A percentile compares a stretch with the other conserved stretches of the same genome.
Evolutionary conservation across 768 basidiomycete species (phyloP).

Genomic region (Serendipita sp.): DNA sequence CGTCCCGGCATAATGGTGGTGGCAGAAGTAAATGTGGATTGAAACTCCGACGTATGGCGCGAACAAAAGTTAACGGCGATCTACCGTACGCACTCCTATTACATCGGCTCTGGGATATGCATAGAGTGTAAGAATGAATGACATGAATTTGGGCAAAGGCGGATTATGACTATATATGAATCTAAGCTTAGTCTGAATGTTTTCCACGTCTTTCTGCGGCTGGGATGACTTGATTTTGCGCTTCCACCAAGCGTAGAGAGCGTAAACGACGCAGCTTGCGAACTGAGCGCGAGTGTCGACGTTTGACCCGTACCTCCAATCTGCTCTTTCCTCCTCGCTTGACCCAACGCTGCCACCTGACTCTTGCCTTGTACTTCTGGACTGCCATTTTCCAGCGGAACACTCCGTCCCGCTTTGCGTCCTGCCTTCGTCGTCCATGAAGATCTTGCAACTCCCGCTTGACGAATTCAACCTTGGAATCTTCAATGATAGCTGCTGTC

Average conservation of each 20-base stretch:
- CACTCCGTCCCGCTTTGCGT: not conserved
- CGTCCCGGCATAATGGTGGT: slow-evolving; percentile 40
- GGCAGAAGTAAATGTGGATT: not conserved
- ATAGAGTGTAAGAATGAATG: not conserved
- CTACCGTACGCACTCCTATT: no score
- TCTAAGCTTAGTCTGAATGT: no score
- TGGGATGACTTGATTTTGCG: not conserved
- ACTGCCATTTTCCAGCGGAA: not conserved
- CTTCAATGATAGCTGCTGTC: slow-evolving; percentile 20
- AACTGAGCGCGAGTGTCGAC: not conserved
- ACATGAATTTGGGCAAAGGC: no score
- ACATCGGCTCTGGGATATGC: not conserved
- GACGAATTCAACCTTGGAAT: not conserved
- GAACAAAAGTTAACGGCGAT: not conserved
- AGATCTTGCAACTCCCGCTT: not conserved
- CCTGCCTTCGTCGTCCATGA: not conserved
- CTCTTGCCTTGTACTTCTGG: not conserved
- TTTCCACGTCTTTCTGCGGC: not conserved
- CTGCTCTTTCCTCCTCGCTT: not conserved
- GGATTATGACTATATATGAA: no score
- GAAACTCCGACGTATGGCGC: not conserved
- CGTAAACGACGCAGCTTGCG: not conserved
- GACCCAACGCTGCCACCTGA: not conserved
- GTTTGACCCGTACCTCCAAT: not conserved
- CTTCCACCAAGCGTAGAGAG: not conserved